Evolutionary conservation across 805 yeast species (phyloP).

Genomic region (Hanseniaspora meyeri): DNA sequence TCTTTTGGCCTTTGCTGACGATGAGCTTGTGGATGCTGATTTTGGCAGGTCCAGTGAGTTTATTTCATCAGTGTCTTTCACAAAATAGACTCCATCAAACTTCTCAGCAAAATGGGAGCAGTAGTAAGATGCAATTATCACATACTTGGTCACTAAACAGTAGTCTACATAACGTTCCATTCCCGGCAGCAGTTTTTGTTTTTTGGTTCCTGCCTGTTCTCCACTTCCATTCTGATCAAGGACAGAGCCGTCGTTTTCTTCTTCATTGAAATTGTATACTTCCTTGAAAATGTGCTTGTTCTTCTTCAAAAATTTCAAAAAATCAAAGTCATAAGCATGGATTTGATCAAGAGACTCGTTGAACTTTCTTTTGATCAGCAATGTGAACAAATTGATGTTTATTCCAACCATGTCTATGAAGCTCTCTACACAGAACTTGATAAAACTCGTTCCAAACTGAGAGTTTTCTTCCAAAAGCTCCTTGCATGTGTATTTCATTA

Average conservation of each 20-base stretch:
- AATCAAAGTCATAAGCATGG: neutral
- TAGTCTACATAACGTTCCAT: neutral
- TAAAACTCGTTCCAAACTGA: neutral
- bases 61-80: neutral
- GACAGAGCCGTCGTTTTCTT: neutral
- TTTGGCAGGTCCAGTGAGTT: neutral
- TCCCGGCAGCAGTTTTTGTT: neutral
- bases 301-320: neutral
- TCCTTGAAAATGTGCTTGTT: neutral
- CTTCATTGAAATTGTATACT: neutral
- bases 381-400: neutral
- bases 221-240: neutral
- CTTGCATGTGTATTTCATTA: neutral
- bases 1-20: neutral
- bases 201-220: neutral
- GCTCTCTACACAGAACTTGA: slow-evolving; percentile 2
- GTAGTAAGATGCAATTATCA: slow-evolving; percentile 1
- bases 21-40: neutral
- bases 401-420: slow-evolving; percentile 6
- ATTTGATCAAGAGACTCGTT: neutral
- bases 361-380: neutral
- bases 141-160: neutral
- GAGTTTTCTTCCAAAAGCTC: neutral
- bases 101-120: slow-evolving; percentile 4
- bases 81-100: neutral